phyloP scores from a whole-genome alignment of 177 flowering plant genomes.

The Vitis hybrid region DNA sequence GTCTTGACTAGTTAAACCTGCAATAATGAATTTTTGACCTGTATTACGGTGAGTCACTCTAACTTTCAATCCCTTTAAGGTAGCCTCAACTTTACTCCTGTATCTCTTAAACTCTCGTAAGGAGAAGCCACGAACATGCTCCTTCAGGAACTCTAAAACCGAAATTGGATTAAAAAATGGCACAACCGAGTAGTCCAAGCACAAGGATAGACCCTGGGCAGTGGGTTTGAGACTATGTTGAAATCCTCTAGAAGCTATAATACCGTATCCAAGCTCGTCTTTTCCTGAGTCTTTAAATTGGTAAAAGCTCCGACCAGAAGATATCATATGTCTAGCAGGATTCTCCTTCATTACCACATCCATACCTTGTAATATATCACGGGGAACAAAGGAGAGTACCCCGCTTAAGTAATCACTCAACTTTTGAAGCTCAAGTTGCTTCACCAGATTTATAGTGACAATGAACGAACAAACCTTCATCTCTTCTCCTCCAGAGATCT shows the following conservation, averaged over 20 bases:
- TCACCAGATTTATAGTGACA: slow-evolving; percentile 43
- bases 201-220: slow-evolving; percentile 50
- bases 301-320: slow-evolving; percentile 48
- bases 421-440: slow-evolving; percentile 34
- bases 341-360: slow-evolving; percentile 75
- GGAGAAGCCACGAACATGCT: slow-evolving; percentile 30
- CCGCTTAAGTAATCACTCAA: slow-evolving; percentile 51
- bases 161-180: slow-evolving; percentile 51
- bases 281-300: slow-evolving; percentile 1
- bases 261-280: slow-evolving; percentile 45
- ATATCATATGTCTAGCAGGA: slow-evolving; percentile 36
- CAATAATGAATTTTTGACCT: slow-evolving; percentile 46
- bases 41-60: slow-evolving; percentile 59
- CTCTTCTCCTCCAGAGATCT: slow-evolving; percentile 44
- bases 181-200: slow-evolving; percentile 60
- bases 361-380: slow-evolving; percentile 65
- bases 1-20: slow-evolving; percentile 32
- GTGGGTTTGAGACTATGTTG: slow-evolving; percentile 65
- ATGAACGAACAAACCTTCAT: slow-evolving; percentile 17
- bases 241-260: slow-evolving; percentile 53
- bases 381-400: slow-evolving; percentile 27
- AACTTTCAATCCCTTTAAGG: slow-evolving; percentile 54
- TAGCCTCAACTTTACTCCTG: slow-evolving; percentile 22
- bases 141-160: slow-evolving; percentile 50
- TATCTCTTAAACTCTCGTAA: slow-evolving; percentile 9